Evolutionary conservation across 805 yeast species (phyloP), one percentile per base, ranked within the genome.

Genomic region (Candida xyloterini): DNA sequence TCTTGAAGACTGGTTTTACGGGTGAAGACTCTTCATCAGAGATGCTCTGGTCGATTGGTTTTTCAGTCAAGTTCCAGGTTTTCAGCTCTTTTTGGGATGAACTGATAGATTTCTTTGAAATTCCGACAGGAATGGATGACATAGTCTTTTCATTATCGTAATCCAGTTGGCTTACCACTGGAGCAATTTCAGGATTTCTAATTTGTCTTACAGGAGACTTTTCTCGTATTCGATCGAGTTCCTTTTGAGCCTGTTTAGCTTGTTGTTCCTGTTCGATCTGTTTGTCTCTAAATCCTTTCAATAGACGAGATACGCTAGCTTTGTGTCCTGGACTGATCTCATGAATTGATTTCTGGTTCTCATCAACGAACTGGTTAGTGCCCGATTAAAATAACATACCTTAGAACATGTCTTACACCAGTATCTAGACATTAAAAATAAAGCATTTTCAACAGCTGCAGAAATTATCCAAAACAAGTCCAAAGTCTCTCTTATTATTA

Each of bases 371-470:
- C 71, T 67, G 39, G 24, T 35, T 34, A 18, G 33, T 38, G 38
- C 16, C 29, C n/a, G 16, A 9, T 13, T 15, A 6, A 18, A 18
- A 24, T 5, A 7, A 53, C 66, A 38, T 43, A 67, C 71, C 13
- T 48, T 46, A 16, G 58, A 55, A 44, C 73, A 68, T 5, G 57
- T 50, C 37, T 63, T 62, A 43, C 69, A 65, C 69, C 68, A 63
- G 32, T 59, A 60, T 32, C 46, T 57, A 23, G 25, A 9, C 8
- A 56, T 59, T 65, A 62, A 60, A 22, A 23, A 10, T 16, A 18
- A 24, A 27, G 22, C 15, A 8, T 11, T 23, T 23, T 10, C 25
- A 23, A 23, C 7, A 23, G n/a, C 10, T 4, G 7, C 25, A 23
- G 20, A 18, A 18, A 18, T 18, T 18, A 18, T 5, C 4, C 6